These are phyloP conservation scores for Russula emetica DNA, from an alignment of 768 basidiomycete genomes.

Conservation along the genomic window DNA sequence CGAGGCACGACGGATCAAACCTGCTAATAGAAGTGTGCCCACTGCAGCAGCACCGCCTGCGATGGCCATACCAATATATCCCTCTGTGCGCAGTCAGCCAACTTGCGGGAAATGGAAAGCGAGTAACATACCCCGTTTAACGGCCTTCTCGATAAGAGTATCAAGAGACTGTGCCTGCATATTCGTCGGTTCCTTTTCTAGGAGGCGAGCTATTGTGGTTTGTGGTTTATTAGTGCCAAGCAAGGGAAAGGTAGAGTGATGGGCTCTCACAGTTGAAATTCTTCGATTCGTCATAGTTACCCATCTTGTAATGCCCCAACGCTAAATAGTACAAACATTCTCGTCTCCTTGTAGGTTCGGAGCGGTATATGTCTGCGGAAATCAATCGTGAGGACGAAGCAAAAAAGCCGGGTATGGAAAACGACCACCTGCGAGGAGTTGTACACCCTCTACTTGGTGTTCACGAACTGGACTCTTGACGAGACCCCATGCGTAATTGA, in stretches of 20 bases:
- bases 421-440: slow-evolving; percentile 73
- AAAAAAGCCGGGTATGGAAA: slow-evolving; percentile 10
- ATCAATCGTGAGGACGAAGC: neutral
- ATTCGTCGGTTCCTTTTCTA: slow-evolving; percentile 91
- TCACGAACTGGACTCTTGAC: slow-evolving; percentile 85
- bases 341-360: slow-evolving; percentile 78
- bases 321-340: slow-evolving; percentile 98
- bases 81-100: slow-evolving; percentile 52
- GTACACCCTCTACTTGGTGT: slow-evolving; percentile 89
- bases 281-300: slow-evolving; percentile 87
- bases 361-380: slow-evolving; percentile 78
- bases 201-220: slow-evolving; percentile 56
- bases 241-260: neutral
- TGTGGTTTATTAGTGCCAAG: neutral
- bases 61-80: slow-evolving; percentile 98
- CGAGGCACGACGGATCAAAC: slow-evolving; percentile 78
- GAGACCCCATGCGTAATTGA: slow-evolving; percentile 96
- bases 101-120: slow-evolving; percentile 1
- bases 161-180: slow-evolving; percentile 85
- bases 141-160: slow-evolving; percentile 80
- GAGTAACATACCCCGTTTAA: slow-evolving; percentile 64
- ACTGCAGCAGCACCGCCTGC: slow-evolving; percentile 87
- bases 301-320: slow-evolving; percentile 94
- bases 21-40: slow-evolving; percentile 67
- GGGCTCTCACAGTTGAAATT: slow-evolving; percentile 77